A percentile compares a stretch with the other conserved stretches of the same genome.
phyloP scores from a whole-genome alignment of 352 stramenopile genomes.

The Phytophthora agathidicida region DNA sequence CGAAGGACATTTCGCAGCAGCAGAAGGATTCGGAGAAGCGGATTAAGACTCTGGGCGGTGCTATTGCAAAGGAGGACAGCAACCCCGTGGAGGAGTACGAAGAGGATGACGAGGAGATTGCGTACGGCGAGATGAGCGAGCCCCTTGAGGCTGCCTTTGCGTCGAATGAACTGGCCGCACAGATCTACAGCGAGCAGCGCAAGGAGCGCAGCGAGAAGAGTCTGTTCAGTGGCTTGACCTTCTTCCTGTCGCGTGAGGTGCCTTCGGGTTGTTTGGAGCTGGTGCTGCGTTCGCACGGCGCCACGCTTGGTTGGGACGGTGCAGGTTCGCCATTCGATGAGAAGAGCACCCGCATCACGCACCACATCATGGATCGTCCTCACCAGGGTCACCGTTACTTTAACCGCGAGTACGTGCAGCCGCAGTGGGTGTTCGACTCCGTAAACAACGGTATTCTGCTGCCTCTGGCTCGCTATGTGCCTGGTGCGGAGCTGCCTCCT shows the following conservation, averaged over 20 bases:
- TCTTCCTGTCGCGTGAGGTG: conserved; percentile 97
- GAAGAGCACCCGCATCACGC: conserved; percentile 95
- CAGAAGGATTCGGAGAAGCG: conserved; percentile 91
- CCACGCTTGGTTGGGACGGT: conserved; percentile 96
- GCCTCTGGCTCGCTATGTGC: conserved; percentile 92
- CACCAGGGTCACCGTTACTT: conserved; percentile 91
- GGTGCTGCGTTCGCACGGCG: conserved; percentile 94
- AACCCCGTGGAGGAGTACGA: conserved; percentile 76
- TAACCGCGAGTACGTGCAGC: conserved; percentile 97
- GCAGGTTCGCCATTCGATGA: conserved; percentile 90
- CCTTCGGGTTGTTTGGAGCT: conserved; percentile 95
- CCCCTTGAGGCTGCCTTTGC: conserved; percentile 91
- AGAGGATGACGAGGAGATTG: conserved; percentile 60
- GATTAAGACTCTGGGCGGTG: conserved; percentile 72
- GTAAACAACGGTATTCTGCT: conserved; percentile 97
- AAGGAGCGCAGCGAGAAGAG: conserved; percentile 78
- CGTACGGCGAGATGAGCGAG: conserved; percentile 90
- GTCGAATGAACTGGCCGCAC: conserved; percentile 77
- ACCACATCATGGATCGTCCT: conserved; percentile 96
- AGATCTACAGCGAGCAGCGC: conserved; percentile 83
- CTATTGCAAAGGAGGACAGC: conserved; percentile 38
- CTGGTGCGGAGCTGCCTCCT: conserved; percentile 92
- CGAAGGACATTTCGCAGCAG: conserved; percentile 62
- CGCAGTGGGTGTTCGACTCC: conserved; percentile 99
- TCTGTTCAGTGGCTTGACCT: conserved; percentile 84